These are phyloP conservation scores for Pecoramyces ruminantium DNA, from an alignment of 192 early-diverging fungal genomes.

Conservation along the genomic window DNA sequence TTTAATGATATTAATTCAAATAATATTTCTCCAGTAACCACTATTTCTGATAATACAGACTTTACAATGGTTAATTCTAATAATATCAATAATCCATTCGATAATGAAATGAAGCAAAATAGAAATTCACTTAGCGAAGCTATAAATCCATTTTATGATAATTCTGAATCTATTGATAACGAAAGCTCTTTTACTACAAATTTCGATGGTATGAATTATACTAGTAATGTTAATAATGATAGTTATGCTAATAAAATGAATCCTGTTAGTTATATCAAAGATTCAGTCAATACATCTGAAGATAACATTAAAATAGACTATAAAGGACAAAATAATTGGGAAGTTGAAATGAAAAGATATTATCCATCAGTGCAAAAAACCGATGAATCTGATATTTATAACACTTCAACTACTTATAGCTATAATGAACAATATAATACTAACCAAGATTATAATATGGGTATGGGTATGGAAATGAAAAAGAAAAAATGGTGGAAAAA, in stretches of 20 bases:
- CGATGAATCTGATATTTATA: not conserved
- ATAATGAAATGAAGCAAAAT: not conserved
- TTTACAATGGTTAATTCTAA: not conserved
- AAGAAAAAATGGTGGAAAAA: not conserved
- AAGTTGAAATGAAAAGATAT: not conserved
- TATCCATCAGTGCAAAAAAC: not conserved
- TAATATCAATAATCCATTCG: not conserved
- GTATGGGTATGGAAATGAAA: not conserved
- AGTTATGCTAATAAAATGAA: not conserved
- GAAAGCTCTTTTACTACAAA: too few relatives aligned
- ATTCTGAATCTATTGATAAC: too few relatives aligned
- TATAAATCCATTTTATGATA: too few relatives aligned
- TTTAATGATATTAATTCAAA: not conserved
- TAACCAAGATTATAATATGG: too few relatives aligned
- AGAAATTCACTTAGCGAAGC: too few relatives aligned
- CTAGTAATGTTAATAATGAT: not conserved
- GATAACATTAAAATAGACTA: not conserved
- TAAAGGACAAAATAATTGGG: not conserved
- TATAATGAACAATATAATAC: too few relatives aligned
- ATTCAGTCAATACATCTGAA: not conserved
- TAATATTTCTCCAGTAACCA: not conserved
- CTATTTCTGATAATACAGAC: not conserved
- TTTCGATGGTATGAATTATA: not conserved
- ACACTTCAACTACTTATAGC: not conserved
- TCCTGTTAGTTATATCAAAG: not conserved